Evolutionary conservation across 2,329 filamentous ascomycete species (phyloP), one percentile per base, ranked within the genome.

Genomic region (Colletotrichum lindemuthianum): DNA sequence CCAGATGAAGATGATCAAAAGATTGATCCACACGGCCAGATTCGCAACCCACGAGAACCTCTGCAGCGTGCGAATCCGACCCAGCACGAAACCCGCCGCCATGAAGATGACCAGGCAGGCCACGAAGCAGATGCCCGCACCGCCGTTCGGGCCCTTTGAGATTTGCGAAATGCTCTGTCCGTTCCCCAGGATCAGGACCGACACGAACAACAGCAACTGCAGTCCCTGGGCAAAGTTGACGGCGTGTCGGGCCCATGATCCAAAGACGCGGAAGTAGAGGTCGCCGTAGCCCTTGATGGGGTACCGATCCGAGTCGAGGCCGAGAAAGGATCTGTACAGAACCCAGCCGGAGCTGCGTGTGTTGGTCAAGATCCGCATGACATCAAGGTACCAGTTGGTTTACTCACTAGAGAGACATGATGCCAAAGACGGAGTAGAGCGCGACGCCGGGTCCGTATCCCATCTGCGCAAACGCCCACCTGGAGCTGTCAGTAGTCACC

Each of bases 21-120:
- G 67, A 65, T 86, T 88, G 54, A 87, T 69, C 81, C 83, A 88
- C 9, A 88, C 81, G 2, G 84, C 80, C 13, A 82, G 69, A 66
- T 86, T 87, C 12, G 85, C 84, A 1, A 88, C 72, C 81, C 82
- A 87, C 5, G 83, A 82, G 55, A 85, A 84, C 9, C 77, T 74
- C 69, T 84, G 80, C 39, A 88, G 75, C 0, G 84, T 87, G 7
- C 86, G 79, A 49, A 88, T 82, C 68, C 87, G 85, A 3, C 83
- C 83, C 4, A 87, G 67, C 9, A 86, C 34, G 61, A 86, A 84
- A 13, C 86, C 85, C 7, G 76, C 77, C 10, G 81, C 69, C 53
- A 80, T 79, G 68, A 83, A 85, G 13, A 87, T 75, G 16, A 86
- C 69, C 11, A 81, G 78, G 68, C 84, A 86, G 8, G 82, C 79